Evolutionary conservation across 179 eudicot genomes (phyloP), one percentile per base, ranked within the genome.

Genomic region (Silene coronaria): DNA sequence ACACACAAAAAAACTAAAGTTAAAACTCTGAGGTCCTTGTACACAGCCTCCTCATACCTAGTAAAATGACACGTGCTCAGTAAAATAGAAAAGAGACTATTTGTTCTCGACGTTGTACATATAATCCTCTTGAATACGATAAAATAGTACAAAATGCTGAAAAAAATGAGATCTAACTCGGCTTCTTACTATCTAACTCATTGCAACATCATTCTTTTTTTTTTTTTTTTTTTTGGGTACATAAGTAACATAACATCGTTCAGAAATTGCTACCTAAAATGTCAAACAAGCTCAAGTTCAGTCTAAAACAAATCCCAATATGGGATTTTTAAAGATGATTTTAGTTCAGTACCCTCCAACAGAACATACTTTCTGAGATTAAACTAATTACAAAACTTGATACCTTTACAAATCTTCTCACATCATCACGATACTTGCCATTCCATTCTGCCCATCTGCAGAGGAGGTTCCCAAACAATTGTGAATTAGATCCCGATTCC

Each of bases 381-480:
- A n/a, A n/a, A 32, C 12, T 22, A 71, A 42, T 12, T 32, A 62
- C 26, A 24, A 38, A 60, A 70, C 13, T 17, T 26, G 1, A 61
- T 83, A 96, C 99, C 98, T 93, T 96, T 46, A 96, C 80, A 84
- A 86, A 96, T 80, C 88, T 86, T 81, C 99, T 88, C 42, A 96
- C 53, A 74, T 96, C 99, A 82, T 96, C 99, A 82, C 99, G 98
- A 81, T 96, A 96, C 81, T 75, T 90, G 60, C 98, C 99, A 80
- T 96, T 96, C 99, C 99, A 96, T 80, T 96, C 99, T 57, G 98
- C 99, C 99, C 99, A 96, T 86, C 98, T 96, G 80, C 72, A 83
- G 42, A 79, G n/a, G 16, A 78, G 75, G 34, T 65, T 19, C 32
- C 51, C 71, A 76, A 53, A 46, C 17, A 76, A 77, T 38, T 28